Conservation (phyloP, 768 basidiomycete species). For the Leccinum variicolor region DNA sequence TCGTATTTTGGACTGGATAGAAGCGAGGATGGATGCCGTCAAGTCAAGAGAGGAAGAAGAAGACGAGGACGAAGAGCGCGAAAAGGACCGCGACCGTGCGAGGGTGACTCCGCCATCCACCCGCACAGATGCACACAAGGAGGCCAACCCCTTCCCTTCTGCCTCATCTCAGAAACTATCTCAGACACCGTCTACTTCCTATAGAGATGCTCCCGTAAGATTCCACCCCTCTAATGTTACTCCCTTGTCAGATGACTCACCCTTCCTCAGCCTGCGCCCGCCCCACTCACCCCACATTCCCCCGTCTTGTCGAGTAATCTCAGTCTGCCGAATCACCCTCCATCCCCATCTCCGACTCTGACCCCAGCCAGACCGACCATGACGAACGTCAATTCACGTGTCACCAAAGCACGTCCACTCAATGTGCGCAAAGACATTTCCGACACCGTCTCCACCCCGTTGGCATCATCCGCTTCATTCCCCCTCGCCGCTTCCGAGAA, state of each 20-base stretch:
- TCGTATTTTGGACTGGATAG: slow-evolving; percentile 81
- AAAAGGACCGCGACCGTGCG: slow-evolving; percentile 47
- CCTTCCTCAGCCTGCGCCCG: slow-evolving; percentile 11
- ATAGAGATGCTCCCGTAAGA: slow-evolving; percentile 31
- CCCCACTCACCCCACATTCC: slow-evolving; percentile 33
- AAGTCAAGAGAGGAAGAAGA: slow-evolving; percentile 75
- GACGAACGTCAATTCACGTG: slow-evolving; percentile 17
- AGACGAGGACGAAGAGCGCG: slow-evolving; percentile 74
- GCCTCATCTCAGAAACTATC: slow-evolving; percentile 17
- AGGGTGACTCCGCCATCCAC: slow-evolving; percentile 25
- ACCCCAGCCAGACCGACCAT: slow-evolving; percentile 14
- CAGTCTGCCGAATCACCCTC: slow-evolving; percentile 15
- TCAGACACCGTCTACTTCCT: slow-evolving; percentile 13
- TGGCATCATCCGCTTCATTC: slow-evolving; percentile 15
- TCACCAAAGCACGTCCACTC: slow-evolving; percentile 28
- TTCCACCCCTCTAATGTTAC: slow-evolving; percentile 1
- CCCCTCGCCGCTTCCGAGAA: slow-evolving; percentile 31
- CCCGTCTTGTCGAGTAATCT: slow-evolving; percentile 21
- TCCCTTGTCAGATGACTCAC: slow-evolving; percentile 4
- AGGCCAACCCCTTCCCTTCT: slow-evolving; percentile 14
- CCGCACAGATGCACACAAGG: slow-evolving; percentile 19
- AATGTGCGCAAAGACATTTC: slow-evolving; percentile 28
- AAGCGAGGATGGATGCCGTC: slow-evolving; percentile 76
- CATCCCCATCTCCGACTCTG: slow-evolving; percentile 30
- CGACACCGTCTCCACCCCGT: slow-evolving; percentile 14